These are phyloP conservation scores for Caryopteris hybrid DNA, from an alignment of 305 asterid genomes.

Conservation along the genomic window DNA sequence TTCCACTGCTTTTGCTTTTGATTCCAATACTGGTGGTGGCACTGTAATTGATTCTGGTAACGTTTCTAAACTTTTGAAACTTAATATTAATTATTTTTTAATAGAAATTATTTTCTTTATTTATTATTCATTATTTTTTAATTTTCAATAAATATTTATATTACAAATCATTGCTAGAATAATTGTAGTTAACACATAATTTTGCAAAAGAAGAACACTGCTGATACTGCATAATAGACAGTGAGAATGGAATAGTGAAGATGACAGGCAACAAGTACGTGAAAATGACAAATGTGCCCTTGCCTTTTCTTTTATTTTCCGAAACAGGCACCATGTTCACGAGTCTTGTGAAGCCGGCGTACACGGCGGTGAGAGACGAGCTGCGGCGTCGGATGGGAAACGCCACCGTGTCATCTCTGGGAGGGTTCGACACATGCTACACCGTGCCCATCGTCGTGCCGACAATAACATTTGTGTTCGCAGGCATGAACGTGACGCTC, in stretches of 20 bases:
- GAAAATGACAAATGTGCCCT: background rate
- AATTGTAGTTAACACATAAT: too few species aligned
- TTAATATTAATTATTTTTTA: too few species aligned
- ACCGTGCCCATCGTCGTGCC: constrained; percentile 39
- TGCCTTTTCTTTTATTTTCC: too few species aligned
- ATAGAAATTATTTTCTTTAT: too few species aligned
- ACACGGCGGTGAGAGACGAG: constrained; percentile 57
- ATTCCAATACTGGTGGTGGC: constrained; percentile 70
- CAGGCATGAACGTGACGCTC: constrained; percentile 59
- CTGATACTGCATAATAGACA: too few species aligned
- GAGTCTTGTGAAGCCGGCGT: constrained; percentile 56
- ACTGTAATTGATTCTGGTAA: constrained; percentile 78
- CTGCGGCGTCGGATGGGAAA: constrained; percentile 57
- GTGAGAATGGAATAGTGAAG: too few species aligned
- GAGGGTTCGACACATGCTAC: constrained; percentile 81
- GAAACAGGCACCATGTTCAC: constrained; percentile 54
- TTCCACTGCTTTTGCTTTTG: constrained; percentile 49
- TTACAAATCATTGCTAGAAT: too few species aligned
- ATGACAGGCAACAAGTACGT: too few species aligned
- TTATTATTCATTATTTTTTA: too few species aligned
- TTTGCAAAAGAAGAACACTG: too few species aligned
- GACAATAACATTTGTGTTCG: constrained; percentile 49
- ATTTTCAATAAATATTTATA: too few species aligned
- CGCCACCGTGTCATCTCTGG: constrained; percentile 41
- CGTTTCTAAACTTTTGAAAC: too few species aligned